These are phyloP conservation scores for Gossypium raimondii DNA, from an alignment of 345 rosid species.

Conservation along the genomic window DNA sequence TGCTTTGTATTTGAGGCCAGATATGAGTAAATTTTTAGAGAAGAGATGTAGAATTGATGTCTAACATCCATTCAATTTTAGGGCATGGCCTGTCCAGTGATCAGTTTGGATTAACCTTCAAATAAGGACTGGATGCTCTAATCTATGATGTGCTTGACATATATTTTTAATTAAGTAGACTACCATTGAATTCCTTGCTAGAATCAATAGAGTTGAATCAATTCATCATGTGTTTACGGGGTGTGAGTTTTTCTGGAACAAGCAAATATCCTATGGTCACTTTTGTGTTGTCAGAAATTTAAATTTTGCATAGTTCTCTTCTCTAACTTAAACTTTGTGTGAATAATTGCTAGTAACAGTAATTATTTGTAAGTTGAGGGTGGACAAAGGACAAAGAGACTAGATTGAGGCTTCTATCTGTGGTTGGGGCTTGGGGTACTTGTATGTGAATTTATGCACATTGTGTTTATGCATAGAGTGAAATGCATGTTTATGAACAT, in stretches of 20 bases:
- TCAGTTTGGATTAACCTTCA: background rate
- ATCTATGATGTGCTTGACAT: background rate
- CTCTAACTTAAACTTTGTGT: background rate
- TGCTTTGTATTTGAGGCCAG: background rate
- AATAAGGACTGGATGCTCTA: background rate
- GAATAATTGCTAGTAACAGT: background rate
- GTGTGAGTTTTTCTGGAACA: background rate
- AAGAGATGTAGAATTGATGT: background rate
- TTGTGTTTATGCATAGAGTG: background rate
- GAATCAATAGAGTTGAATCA: background rate
- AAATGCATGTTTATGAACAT: background rate
- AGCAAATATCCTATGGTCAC: background rate
- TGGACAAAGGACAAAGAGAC: background rate
- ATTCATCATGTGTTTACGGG: background rate
- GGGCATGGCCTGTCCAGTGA: background rate
- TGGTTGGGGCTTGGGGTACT: background rate
- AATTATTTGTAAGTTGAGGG: background rate
- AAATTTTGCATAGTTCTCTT: background rate
- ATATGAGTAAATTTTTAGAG: background rate
- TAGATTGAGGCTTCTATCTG: background rate
- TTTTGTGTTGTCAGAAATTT: background rate
- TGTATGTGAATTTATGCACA: background rate
- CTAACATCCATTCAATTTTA: background rate
- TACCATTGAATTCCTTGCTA: background rate
- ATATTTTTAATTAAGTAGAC: background rate